Conservation (phyloP, 2,329 filamentous ascomycete species). For the Claviceps maximensis region DNA sequence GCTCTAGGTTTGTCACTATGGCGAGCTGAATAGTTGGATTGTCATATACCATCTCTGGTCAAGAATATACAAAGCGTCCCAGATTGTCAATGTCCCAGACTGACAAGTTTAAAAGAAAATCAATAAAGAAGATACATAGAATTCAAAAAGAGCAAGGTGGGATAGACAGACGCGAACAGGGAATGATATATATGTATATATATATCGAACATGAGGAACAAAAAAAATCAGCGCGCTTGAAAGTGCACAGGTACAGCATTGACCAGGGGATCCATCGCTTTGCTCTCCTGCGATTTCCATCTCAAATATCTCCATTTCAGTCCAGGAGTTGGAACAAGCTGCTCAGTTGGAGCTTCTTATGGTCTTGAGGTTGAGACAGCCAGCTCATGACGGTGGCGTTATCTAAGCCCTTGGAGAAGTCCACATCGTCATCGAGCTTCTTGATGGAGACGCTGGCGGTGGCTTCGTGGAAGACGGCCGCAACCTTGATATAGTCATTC, state of each 20-base stretch:
- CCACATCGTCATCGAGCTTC: conserved; percentile 28
- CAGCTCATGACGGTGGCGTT: conserved; percentile 24
- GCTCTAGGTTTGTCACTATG: no score
- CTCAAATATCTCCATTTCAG: not conserved
- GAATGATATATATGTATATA: no score
- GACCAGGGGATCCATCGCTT: not conserved
- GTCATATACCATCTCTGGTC: not conserved
- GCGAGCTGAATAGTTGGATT: no score
- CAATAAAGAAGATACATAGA: not conserved
- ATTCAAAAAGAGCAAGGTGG: not conserved
- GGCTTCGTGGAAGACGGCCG: conserved; percentile 44
- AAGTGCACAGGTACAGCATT: not conserved
- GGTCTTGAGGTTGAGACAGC: conserved; percentile 12
- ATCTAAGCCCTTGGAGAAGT: conserved; percentile 27
- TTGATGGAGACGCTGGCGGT: conserved; percentile 43
- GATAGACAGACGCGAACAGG: not conserved
- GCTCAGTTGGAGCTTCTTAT: conserved; percentile 6
- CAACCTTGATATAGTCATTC: conserved; percentile 46
- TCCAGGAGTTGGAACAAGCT: conserved; percentile 12
- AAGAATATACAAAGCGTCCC: not conserved
- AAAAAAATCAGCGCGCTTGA: not conserved
- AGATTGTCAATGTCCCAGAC: not conserved
- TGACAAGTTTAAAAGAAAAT: no score
- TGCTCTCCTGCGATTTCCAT: not conserved
- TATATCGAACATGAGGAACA: not conserved